Base-by-base conservation (phyloP, 2,329 filamentous ascomycete species). In the Cytospora piceae region DNA sequence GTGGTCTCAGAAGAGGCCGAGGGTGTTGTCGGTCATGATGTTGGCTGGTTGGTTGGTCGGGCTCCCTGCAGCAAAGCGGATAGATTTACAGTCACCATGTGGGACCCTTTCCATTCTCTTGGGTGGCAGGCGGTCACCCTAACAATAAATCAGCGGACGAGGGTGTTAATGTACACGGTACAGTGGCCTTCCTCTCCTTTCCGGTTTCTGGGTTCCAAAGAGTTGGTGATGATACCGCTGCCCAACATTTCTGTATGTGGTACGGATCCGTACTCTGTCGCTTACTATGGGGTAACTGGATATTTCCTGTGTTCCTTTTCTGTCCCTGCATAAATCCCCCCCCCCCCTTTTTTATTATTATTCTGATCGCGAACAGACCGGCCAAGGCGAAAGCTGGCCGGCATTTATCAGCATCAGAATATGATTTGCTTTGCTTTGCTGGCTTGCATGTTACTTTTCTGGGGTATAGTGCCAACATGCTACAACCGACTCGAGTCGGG, bases 31-130 rank as follows among this genome's bases (percentile, higher is more conserved):
- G 46, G 46, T 49, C 8, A 49, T 49, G 46, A 49, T 49, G 46
- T 22, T 49, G 46, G 34, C 34, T 37, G 34, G 34, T 37, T 37
- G 34, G 14, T 24, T 49, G n/a, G 46, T 24, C 5, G n/a, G 46
- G 46, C n/a, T 24, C n/a, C 12, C 46, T 49, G 46, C 46, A 49
- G n/a, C 46, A 49, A 49, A 49, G 46, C 46, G 46, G 46, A 49
- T 49, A 49, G 7, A 12, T 22, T 49, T 49, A n/a, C 22, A 20
- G n/a, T 49, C 22, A 24, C n/a, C 46, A 46, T 49, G 46, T 49
- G 46, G 46, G n/a, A 49, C 46, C 46, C 9, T 49, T 49, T 14
- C 46, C n/a, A 49, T 49, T 22, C 46, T 22, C 46, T 49, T 49
- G n/a, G 46, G 46, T 24, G 46, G 46, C 46, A 49, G 11, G 46